These are phyloP conservation scores for Colletotrichum noveboracense DNA, from an alignment of 2,329 filamentous ascomycete genomes.

Conservation along the genomic window DNA sequence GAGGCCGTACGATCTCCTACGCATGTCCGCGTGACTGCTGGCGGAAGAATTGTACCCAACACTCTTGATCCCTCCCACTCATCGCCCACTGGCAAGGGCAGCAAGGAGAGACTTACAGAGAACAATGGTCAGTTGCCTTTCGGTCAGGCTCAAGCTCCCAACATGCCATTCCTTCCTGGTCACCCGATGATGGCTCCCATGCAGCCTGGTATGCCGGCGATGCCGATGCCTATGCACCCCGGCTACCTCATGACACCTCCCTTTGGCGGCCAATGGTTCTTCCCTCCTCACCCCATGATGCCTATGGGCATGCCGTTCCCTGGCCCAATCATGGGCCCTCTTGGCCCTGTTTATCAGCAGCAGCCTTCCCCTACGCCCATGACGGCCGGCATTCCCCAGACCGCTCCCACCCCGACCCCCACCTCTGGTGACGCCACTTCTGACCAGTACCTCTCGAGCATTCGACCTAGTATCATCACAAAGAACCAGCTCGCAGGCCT, in stretches of 20 bases:
- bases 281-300: conserved; percentile 16
- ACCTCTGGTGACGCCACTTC: background rate
- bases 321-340: conserved; percentile 26
- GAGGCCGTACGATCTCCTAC: conserved; percentile 72
- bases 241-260: background rate
- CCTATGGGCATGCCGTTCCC: conserved; percentile 25
- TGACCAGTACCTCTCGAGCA: conserved; percentile 52
- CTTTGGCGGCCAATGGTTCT: conserved; percentile 9
- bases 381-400: background rate
- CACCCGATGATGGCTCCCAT: conserved; percentile 11
- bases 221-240: background rate
- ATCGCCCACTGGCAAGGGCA: conserved; percentile 59
- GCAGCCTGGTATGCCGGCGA: background rate
- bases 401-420: background rate
- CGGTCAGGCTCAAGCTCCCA: conserved; percentile 24
- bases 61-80: conserved; percentile 50
- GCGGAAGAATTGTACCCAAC: conserved; percentile 71
- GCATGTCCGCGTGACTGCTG: conserved; percentile 70
- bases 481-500: conserved; percentile 61
- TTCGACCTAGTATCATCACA: conserved; percentile 65
- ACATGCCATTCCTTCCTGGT: background rate
- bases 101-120: conserved; percentile 44
- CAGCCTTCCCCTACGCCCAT: conserved; percentile 1
- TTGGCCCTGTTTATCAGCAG: conserved; percentile 24
- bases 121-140: conserved; percentile 27